These are phyloP conservation scores for Wickerhamiella spandovensis DNA, from an alignment of 805 yeast genomes.

Conservation along the genomic window DNA sequence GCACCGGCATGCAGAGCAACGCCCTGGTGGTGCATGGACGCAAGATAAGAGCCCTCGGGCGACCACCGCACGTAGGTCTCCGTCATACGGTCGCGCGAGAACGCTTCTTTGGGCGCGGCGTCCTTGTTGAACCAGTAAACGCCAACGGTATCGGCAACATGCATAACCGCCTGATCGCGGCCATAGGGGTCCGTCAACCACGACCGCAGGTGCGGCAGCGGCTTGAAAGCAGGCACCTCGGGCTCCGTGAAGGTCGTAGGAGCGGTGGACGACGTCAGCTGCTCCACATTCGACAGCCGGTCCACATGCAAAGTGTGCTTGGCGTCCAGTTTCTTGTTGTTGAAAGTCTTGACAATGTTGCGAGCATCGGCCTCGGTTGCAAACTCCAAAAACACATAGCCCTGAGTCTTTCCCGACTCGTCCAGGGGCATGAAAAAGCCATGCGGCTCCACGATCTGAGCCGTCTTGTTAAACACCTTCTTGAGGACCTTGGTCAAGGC, in stretches of 20 bases:
- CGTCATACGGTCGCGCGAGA: conserved; percentile 76
- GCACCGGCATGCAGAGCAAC: conserved; percentile 93
- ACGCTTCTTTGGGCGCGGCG: conserved; percentile 59
- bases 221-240: conserved; percentile 51
- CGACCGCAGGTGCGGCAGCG: conserved; percentile 69
- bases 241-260: conserved; percentile 55
- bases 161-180: conserved; percentile 81
- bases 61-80: conserved; percentile 80
- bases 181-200: conserved; percentile 86
- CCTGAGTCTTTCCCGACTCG: conserved; percentile 63
- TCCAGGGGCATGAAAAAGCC: conserved; percentile 72
- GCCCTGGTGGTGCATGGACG: conserved; percentile 88
- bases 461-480: conserved; percentile 66
- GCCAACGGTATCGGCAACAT: conserved; percentile 66
- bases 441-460: conserved; percentile 43
- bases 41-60: conserved; percentile 80
- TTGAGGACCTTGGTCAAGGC: conserved; percentile 72
- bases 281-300: conserved; percentile 35
- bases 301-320: conserved; percentile 83
- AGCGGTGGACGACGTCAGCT: conserved; percentile 29
- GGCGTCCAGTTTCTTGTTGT: conserved; percentile 85
- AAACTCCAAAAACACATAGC: conserved; percentile 70
- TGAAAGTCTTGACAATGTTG: conserved; percentile 64
- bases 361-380: conserved; percentile 52
- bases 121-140: conserved; percentile 73